Base-by-base conservation (phyloP, 768 basidiomycete genomes). In the Rhizopogon roseolus region DNA sequence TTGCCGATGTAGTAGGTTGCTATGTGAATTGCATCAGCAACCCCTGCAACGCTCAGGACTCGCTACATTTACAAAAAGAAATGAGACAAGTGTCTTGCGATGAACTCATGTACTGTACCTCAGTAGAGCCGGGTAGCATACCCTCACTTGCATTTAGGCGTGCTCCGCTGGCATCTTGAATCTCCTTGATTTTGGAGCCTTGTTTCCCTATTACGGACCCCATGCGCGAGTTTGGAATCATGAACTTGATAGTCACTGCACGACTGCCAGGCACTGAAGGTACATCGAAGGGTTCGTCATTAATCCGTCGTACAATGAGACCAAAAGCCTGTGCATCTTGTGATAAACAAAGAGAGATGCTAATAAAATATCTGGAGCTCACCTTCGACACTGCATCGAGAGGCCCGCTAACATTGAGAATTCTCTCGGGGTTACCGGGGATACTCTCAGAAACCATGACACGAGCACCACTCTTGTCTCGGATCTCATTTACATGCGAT, bases 1-100 rank as follows among this genome's bases (percentile, higher is more conserved):
- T 94, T 98, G 52, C 97, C 97, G 57, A 99, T 95, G 70, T 99
- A 98, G 74, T 98, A 99, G 4, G 96, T 98, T 39, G 97, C 97
- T 58, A 99, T 99, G 70, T 99, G 97, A 54, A 99, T 94, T 29
- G 97, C 97, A 68, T 99, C 97, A 19, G 97, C 97, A 49, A 99
- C 97, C 37, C 97, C 97, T 22, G 96, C 93, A 37, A 98, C 96
- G 61, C 94, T 97, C 50, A 99, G 81, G 25, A 99, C 94, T 54
- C 97, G 92, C 95, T 98, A 67, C 14, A 51, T 56, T 58, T 38
- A 59, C 49, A 55, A 55, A 55, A 59, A 61, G 52, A 17, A 42
- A 49, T 51, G 34, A 54, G 44, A 62, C 60, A 36, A 41, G 49
- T 44, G 55, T 9, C n/a, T 29, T 22, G 34, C 38, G 17, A 37